A percentile compares a stretch with the other conserved stretches of the same genome.
These are phyloP conservation scores for Solanum clarkiae DNA, from an alignment of 257 asterid species.

Conservation along the genomic window DNA sequence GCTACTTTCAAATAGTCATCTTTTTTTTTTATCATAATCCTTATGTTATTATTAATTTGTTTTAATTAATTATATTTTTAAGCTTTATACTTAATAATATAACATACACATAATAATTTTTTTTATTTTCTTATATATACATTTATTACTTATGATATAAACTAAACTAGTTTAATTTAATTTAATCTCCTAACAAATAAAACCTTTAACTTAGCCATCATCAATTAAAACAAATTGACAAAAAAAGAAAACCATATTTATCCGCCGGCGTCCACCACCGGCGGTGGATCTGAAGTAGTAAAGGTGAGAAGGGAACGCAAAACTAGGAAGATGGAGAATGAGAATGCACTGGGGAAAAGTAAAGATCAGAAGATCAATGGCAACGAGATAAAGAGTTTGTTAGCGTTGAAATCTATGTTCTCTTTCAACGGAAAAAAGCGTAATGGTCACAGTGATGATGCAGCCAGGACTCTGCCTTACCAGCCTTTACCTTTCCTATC, in stretches of 20 bases:
- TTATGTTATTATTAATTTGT: too few species aligned
- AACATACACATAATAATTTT: too few species aligned
- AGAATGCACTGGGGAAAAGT: conserved; percentile 11
- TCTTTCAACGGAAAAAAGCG: conserved; percentile 18
- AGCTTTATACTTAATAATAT: too few species aligned
- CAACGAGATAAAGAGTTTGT: conserved; percentile 1
- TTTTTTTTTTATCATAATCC: too few species aligned
- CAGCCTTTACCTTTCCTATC: conserved; percentile 40
- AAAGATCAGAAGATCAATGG: neutral
- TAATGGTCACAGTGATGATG: conserved; percentile 2
- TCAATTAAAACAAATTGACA: too few species aligned
- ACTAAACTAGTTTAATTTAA: too few species aligned
- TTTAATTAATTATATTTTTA: too few species aligned
- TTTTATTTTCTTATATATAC: too few species aligned
- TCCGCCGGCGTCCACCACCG: neutral
- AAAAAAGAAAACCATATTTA: neutral
- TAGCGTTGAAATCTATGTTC: conserved; percentile 42
- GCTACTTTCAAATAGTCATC: too few species aligned
- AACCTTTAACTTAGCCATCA: too few species aligned
- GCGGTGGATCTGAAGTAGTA: neutral
- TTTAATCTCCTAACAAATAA: too few species aligned
- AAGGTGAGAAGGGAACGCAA: neutral
- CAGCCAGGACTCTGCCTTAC: conserved; percentile 8
- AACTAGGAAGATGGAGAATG: conserved; percentile 13
- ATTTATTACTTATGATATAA: too few species aligned